A percentile compares a stretch with the other conserved stretches of the same genome.
phyloP scores from a whole-genome alignment of 2,329 filamentous ascomycete species.

The Aspergillus sp. region DNA sequence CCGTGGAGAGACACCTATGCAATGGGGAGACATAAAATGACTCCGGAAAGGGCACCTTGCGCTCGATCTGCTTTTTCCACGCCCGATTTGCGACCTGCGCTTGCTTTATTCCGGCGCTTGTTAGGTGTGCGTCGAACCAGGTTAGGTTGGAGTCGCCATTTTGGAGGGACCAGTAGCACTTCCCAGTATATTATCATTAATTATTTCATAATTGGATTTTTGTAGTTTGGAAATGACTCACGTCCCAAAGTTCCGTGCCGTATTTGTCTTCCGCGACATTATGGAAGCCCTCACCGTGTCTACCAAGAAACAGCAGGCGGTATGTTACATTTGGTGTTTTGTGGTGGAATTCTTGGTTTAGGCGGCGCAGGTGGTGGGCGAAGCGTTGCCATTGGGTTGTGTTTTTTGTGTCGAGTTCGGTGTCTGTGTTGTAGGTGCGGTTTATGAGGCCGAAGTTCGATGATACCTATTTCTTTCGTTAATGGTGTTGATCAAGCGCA shows the following conservation, averaged over 20 bases:
- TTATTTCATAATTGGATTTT: no score
- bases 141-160: constrained; percentile 49
- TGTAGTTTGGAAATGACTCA: constrained; percentile 22
- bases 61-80: constrained; percentile 43
- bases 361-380: constrained; percentile 36
- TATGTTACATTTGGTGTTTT: constrained; percentile 38
- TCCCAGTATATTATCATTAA: neutral
- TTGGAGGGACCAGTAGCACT: constrained; percentile 54
- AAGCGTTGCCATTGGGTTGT: constrained; percentile 53
- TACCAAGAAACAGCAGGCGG: constrained; percentile 52
- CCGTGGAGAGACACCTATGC: constrained; percentile 52
- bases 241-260: constrained; percentile 55
- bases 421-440: constrained; percentile 39
- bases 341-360: constrained; percentile 33
- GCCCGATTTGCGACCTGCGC: constrained; percentile 40
- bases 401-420: constrained; percentile 19
- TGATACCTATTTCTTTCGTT: constrained; percentile 21
- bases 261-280: constrained; percentile 56
- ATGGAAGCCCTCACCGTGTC: constrained; percentile 56
- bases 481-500: neutral
- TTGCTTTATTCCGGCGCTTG: constrained; percentile 46
- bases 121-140: constrained; percentile 56
- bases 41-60: constrained; percentile 47
- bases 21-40: constrained; percentile 54
- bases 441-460: constrained; percentile 46